Evolutionary conservation across 1,284 basidiomycete species (phyloP).

Genomic region (Pyrrhoderma lamaoense): DNA sequence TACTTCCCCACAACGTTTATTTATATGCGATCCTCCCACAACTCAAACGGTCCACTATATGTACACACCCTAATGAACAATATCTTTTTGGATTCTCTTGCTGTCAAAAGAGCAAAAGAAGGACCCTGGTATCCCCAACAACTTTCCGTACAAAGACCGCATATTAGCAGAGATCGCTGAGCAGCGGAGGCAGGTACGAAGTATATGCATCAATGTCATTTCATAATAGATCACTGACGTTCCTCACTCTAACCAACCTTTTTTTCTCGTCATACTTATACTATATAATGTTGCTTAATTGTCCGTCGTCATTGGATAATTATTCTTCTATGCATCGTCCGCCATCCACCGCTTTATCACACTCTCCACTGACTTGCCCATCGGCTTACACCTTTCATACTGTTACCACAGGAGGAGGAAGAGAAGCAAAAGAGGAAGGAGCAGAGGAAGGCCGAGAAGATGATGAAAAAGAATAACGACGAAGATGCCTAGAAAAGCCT

Average conservation of each 20-base stretch:
- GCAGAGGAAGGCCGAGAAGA: conserved; percentile 11
- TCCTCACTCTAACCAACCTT: neutral
- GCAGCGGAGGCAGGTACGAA: conserved; percentile 63
- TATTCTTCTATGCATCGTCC: no score
- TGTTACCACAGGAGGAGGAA: conserved; percentile 11
- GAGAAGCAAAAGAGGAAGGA: conserved; percentile 5
- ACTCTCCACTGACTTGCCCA: no score
- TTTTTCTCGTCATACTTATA: no score
- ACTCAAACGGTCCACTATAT: no score
- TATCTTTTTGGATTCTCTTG: conserved; percentile 9
- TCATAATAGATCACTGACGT: neutral
- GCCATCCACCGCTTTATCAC: no score
- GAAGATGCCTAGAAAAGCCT: no score
- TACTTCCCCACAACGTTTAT: no score
- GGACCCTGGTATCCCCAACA: conserved; percentile 96
- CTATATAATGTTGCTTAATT: no score
- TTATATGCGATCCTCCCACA: no score
- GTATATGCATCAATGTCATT: conserved; percentile 3
- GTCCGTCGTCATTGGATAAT: no score
- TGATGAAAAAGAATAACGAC: conserved; percentile 24
- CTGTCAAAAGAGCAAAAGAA: conserved; percentile 75
- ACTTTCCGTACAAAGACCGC: conserved; percentile 96
- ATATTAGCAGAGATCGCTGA: conserved; percentile 87
- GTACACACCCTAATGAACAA: no score
- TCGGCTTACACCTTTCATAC: no score